Percentiles rank a stretch among this genome's conserved stretches.
These are phyloP conservation scores for Cyphellophora attinorum DNA, from an alignment of 2,329 filamentous ascomycete species.

Conservation along the genomic window DNA sequence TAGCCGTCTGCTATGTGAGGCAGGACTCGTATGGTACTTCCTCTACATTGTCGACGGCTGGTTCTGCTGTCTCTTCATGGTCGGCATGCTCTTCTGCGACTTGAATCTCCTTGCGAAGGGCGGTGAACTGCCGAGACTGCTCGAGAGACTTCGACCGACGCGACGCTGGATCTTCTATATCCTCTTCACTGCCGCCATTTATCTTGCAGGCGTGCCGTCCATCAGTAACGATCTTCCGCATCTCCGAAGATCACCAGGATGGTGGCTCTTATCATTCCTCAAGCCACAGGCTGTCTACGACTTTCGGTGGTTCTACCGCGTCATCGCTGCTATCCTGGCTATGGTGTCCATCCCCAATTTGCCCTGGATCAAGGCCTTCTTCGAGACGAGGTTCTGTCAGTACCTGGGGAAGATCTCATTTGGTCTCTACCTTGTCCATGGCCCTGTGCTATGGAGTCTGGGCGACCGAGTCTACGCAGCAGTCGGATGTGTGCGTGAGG, in stretches of 20 bases:
- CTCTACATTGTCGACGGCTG: conserved; percentile 58
- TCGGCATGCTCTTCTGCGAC: conserved; percentile 54
- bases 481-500: conserved; percentile 43
- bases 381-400: conserved; percentile 39
- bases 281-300: conserved; percentile 57
- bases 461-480: conserved; percentile 56
- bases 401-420: conserved; percentile 40
- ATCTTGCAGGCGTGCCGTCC: conserved; percentile 53
- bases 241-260: conserved; percentile 48
- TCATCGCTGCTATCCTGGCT: conserved; percentile 48
- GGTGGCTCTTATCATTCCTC: conserved; percentile 50
- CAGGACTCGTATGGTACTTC: conserved; percentile 53
- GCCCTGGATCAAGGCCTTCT: conserved; percentile 44
- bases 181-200: conserved; percentile 44
- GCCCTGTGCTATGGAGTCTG: conserved; percentile 39
- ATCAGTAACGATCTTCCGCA: conserved; percentile 36
- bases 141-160: conserved; percentile 37
- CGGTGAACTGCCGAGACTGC: conserved; percentile 40
- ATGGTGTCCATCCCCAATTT: conserved; percentile 48
- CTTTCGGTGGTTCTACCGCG: conserved; percentile 58
- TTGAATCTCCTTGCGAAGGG: conserved; percentile 46
- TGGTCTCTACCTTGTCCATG: conserved; percentile 38
- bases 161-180: conserved; percentile 44
- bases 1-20: conserved; percentile 45
- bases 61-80: conserved; percentile 50